Evolutionary conservation across 1,284 basidiomycete species (phyloP), one percentile per base, ranked within the genome.

Genomic region (Austroboletus novae-zelandiae): DNA sequence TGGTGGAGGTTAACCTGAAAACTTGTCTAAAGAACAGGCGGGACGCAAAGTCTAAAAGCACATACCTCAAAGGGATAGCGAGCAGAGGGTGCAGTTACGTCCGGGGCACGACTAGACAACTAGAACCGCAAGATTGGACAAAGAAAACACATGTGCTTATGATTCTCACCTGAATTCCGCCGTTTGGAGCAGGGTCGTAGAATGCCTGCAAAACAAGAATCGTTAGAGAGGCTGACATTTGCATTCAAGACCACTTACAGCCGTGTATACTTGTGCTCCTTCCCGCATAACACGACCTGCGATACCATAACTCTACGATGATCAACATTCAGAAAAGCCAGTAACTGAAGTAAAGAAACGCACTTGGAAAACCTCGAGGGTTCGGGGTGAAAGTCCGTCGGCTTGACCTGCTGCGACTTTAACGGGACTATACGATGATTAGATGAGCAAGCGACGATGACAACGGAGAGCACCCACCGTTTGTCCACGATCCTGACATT

Each of bases 351-450:
- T 3, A 44, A 40, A 30, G 5, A 36, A 13, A 10, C 31, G 17
- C 31, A 51, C 64, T 59, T 73, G 67, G 25, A 78, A 65, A 29
- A 77, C 69, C 57, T 79, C 78, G 51, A 76, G 70, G 5, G 74
- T 73, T 25, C 74, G 64, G 25, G 70, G 71, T 52, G 73, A 68
- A 35, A 75, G 61, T 5, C 74, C 74, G 39, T 75, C 74, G 1
- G 74, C 74, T 41, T 75, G 73, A 23, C 74, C 74, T 35, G 68
- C 54, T 18, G 59, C 30, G n/a, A 70, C 59, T 50, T 58, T 59
- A n/a, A 20, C 48, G 34, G 59, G 45, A 29, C 68, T 69, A 31
- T 9, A 6, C n/a, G 20, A 11, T 14, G 43, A 7, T 17, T 57
- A 27, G 11, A 17, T 35, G 13, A 49, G 31, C 18, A 20, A 23